Evolutionary conservation across 179 eudicot species (phyloP), one percentile per base, ranked within the genome.

Genomic region (Carnegiea gigantea): DNA sequence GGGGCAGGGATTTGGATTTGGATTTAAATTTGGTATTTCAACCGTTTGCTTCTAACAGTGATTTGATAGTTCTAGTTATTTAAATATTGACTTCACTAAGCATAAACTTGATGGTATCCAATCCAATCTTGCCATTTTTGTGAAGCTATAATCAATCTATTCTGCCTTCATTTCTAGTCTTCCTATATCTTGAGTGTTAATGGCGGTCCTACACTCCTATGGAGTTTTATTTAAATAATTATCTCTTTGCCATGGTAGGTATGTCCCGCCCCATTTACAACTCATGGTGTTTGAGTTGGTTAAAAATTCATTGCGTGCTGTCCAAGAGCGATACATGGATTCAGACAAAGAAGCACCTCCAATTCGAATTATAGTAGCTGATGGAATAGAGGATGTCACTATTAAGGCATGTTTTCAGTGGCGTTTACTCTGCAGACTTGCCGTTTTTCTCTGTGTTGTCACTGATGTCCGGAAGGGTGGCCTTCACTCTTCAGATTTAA

Each of bases 211-310:
- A n/a, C n/a, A n/a, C n/a, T n/a, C n/a, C n/a, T 57, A 21, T 36
- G 77, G 44, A 44, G 13, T 44, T 73, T 5, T 38, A 51, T 43
- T 14, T 43, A 43, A 60, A 64, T 73, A n/a, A 59, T 9, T 15
- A 10, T 21, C 43, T 54, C 40, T 74, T 68, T 74, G 74, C 51
- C 9, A 13, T 77, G 49, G 57, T 89, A 96, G 99, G 79, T 96
- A 97, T 88, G 98, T 97, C 54, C 98, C 97, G 11, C 78, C 95
- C 51, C 99, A 97, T 85, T 89, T 97, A 83, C 97, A 95, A 60
- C 81, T 97, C 79, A 97, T 97, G 99, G 97, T 97, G 78, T 97
- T 97, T 83, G 99, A 95, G 91, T 84, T 97, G 91, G 98, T 97
- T 18, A 97, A 97, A 76, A 97, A 97, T 80, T 97, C 98, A 7